Conservation (phyloP, 2,329 filamentous ascomycete species). For the Calonectria pseudoturangicola region DNA sequence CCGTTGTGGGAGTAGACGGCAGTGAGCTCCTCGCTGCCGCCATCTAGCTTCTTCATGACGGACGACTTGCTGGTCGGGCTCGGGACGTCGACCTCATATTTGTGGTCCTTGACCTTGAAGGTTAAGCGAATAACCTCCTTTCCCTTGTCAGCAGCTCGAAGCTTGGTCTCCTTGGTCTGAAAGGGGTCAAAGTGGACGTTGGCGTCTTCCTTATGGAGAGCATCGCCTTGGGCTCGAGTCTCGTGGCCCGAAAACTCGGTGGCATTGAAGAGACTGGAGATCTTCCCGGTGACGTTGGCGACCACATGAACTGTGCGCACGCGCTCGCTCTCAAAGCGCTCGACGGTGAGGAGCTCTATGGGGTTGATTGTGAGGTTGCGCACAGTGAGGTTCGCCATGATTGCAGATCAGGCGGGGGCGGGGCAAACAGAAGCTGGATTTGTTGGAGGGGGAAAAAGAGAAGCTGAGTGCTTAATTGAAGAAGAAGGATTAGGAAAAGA, state of each 20-base stretch:
- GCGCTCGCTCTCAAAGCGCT: constrained; percentile 79
- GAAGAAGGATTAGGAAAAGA: not conserved
- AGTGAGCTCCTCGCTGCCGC: constrained; percentile 75
- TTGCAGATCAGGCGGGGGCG: constrained; percentile 34
- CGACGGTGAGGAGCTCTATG: constrained; percentile 83
- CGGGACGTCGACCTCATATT: constrained; percentile 84
- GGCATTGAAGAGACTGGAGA: constrained; percentile 67
- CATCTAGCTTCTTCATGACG: constrained; percentile 74
- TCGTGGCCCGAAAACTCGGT: constrained; percentile 58
- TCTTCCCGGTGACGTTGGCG: constrained; percentile 65
- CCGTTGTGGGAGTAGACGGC: constrained; percentile 77
- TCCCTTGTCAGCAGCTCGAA: constrained; percentile 74
- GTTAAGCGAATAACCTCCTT: constrained; percentile 84
- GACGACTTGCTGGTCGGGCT: constrained; percentile 76
- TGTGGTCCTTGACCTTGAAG: constrained; percentile 75
- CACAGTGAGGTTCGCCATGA: constrained; percentile 78
- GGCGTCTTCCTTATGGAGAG: constrained; percentile 77
- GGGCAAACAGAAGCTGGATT: not conserved
- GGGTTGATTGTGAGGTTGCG: constrained; percentile 87
- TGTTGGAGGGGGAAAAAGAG: not conserved
- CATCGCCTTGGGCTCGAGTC: constrained; percentile 71
- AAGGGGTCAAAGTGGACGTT: constrained; percentile 81
- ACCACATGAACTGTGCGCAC: constrained; percentile 66
- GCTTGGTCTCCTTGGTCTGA: constrained; percentile 72
- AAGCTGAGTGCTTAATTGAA: not conserved